Base-by-base conservation (phyloP, 2,329 filamentous ascomycete genomes). In the Dryadomyces quercus-mongolicae region DNA sequence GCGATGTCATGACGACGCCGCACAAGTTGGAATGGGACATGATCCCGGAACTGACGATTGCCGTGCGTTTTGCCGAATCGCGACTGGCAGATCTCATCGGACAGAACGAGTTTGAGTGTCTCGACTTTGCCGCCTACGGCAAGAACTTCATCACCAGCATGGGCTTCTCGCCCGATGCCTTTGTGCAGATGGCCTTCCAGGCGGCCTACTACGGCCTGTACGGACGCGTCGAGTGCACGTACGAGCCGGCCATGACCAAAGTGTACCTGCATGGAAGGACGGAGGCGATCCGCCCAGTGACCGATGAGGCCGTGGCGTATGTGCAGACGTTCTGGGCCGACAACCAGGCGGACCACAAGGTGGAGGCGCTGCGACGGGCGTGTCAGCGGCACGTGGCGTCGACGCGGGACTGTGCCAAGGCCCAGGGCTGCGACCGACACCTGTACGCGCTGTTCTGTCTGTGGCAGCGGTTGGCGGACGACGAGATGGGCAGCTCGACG, bases 171-270 rank as follows among this genome's bases (percentile, higher is more conserved):
- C 92, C 93, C 0, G 93, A 97, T 66, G 93, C 93, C 0, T 98
- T 95, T 66, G 88, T 98, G 20, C 93, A 98, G 68, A 97, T 98
- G 92, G 93, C 93, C 0, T 96, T 96, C 72, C 93, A 98, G 68
- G 92, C 92, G 5, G 92, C 93, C 1, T 97, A 98, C 73, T 98
- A 96, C 64, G 93, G 93, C 2, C 77, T 98, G 8, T 98, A 97
- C 62, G 93, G 93, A 3, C 83, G 89, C 5, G 82, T 95, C 1
- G 93, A 97, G 68, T 95, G 89, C 65, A 93, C 91, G 0, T 98
- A 98, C 67, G 93, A 98, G 69, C 93, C 93, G 8, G 92, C 93
- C 45, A 97, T 98, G 93, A 98, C 93, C 52, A 98, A 98, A 68
- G 75, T 86, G 56, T 98, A 82, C 70, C 81, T 94, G 57, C 93